Percentiles rank a stretch among this genome's conserved stretches.
Evolutionary conservation across 2,329 filamentous ascomycete genomes (phyloP).

Genomic region (Exophiala lecanii-corni): DNA sequence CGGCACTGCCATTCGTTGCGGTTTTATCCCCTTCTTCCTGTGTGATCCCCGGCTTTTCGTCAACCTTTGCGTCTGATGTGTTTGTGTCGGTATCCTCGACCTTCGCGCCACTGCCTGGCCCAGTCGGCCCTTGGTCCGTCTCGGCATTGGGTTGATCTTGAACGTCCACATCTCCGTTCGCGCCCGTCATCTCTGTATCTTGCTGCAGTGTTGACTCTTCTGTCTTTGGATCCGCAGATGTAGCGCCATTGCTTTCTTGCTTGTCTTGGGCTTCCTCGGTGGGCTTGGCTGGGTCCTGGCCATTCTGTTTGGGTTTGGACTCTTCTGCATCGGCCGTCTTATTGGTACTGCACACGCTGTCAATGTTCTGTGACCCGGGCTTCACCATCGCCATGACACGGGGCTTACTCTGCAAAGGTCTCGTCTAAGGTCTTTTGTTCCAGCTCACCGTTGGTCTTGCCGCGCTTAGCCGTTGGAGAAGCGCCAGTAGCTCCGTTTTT

Average conservation of each 20-base stretch:
- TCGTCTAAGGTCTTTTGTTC: conserved; percentile 31
- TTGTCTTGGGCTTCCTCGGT: background rate
- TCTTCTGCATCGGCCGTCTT: background rate
- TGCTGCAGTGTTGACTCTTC: background rate
- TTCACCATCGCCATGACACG: background rate
- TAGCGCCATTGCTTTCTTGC: background rate
- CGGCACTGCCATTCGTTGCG: conserved; percentile 32
- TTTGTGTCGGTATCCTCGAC: background rate
- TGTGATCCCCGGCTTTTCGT: background rate
- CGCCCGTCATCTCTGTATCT: background rate
- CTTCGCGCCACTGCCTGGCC: no score
- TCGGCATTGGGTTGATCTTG: no score
- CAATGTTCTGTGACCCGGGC: no score
- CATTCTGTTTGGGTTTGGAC: background rate
- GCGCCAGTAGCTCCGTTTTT: conserved; percentile 29
- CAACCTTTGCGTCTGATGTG: background rate
- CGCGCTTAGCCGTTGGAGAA: conserved; percentile 34
- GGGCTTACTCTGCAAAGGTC: conserved; percentile 23
- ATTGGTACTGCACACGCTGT: no score
- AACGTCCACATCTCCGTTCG: background rate
- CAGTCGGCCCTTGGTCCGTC: no score
- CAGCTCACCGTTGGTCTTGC: conserved; percentile 31
- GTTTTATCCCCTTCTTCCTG: conserved; percentile 7
- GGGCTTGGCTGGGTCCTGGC: conserved; percentile 2
- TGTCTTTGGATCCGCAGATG: background rate